These are phyloP conservation scores for Incumbomyces lentus DNA, from an alignment of 2,329 filamentous ascomycete species.

Conservation along the genomic window DNA sequence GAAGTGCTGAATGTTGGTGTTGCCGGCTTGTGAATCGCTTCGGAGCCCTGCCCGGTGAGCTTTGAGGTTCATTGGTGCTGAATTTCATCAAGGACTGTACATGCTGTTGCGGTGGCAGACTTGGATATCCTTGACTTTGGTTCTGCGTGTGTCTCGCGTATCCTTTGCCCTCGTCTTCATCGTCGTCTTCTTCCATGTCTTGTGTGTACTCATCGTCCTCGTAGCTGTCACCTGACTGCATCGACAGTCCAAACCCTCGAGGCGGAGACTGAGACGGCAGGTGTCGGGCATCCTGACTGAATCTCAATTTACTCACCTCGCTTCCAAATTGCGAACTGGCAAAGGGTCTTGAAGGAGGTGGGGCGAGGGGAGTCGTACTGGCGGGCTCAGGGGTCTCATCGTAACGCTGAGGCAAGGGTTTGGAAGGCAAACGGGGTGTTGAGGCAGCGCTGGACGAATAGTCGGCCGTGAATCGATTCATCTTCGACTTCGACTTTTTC, in stretches of 20 bases:
- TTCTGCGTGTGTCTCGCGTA: conserved; percentile 20
- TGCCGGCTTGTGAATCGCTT: conserved; percentile 9
- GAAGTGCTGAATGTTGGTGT: conserved; percentile 18
- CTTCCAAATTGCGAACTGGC: conserved; percentile 40
- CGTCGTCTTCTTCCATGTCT: conserved; percentile 23
- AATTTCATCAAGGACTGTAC: conserved; percentile 25
- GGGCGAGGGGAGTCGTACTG: conserved; percentile 40
- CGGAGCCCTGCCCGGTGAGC: conserved; percentile 6
- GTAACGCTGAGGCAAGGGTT: background rate
- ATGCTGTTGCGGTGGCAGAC: conserved; percentile 6
- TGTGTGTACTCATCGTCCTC: conserved; percentile 11
- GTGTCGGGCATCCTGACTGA: conserved; percentile 5
- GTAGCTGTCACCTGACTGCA: background rate
- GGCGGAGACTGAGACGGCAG: conserved; percentile 6
- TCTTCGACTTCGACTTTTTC: conserved; percentile 3
- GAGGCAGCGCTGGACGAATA: conserved; percentile 20
- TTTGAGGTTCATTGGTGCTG: conserved; percentile 30
- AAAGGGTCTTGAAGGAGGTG: conserved; percentile 42
- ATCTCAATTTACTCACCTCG: conserved; percentile 29
- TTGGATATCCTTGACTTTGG: conserved; percentile 5
- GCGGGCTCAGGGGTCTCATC: conserved; percentile 14
- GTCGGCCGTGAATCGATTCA: conserved; percentile 20
- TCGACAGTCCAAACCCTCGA: conserved; percentile 17
- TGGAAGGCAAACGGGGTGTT: conserved; percentile 1
- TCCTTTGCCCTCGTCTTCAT: conserved; percentile 31